Evolutionary conservation across 805 yeast genomes (phyloP), one percentile per base, ranked within the genome.

Genomic region (Teunomyces kruisii): DNA sequence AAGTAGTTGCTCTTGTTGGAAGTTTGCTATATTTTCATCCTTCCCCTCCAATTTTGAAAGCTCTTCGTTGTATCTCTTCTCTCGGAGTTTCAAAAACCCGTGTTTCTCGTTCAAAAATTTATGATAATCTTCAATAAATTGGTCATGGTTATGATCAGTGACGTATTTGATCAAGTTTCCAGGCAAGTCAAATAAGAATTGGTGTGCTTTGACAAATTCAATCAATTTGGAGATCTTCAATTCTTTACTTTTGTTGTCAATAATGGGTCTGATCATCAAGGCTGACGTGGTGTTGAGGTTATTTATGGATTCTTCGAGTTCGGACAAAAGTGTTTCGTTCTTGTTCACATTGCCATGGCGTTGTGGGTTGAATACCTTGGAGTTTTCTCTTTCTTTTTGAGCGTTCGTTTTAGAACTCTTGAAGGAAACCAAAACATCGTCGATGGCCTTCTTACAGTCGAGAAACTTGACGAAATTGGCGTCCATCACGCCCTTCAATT

Each of bases 201-300:
- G 54, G 47, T 72, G 59, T 3, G 50, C 42, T 12, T 56, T 56
- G 10, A 71, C 51, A 44, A 70, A 69, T 6, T 70, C 75, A 30
- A 72, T 65, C 44, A 71, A 54, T 39, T 52, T 58, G 16, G 53
- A 33, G 16, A 71, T 50, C 43, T 71, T 72, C 7, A 44, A 45
- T 52, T 70, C 75, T 46, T 61, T 66, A 19, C 56, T 53, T 43
- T 65, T 62, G 44, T 68, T 68, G 30, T 72, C 76, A 50, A 62
- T 55, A 10, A 72, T 66, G 5, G 77, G 77, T 37, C 75, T 55
- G 26, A 72, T 69, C 62, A 69, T 63, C 35, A 69, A 53, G 6
- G 70, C 53, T 0, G 74, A 62, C 1, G 70, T 58, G 28, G 66
- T 51, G 42, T 68, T 70, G 39, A 72, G 54, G 49, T 68, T 68